A percentile compares a stretch with the other conserved stretches of the same genome.
Conservation (phyloP, 345 rosid species). For the Moricandia arvensis region DNA sequence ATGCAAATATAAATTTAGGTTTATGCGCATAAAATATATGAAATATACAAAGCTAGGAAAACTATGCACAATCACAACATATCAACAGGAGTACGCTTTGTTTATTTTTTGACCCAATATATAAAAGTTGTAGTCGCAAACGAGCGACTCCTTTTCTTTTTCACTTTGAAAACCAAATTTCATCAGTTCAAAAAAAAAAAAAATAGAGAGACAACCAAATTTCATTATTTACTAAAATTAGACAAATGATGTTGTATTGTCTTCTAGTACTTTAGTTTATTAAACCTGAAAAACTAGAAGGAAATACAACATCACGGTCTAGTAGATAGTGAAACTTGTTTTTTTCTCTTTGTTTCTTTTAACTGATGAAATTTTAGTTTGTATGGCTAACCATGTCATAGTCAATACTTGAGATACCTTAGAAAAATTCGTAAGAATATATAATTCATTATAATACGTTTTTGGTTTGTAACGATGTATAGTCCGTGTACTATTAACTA, state of each 20-base stretch:
- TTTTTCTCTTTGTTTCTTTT: too few species aligned
- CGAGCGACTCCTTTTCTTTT: constrained; percentile 12
- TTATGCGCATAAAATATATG: too few species aligned
- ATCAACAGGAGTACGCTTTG: constrained; percentile 27
- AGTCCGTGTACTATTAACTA: neutral
- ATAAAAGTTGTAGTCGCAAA: constrained; percentile 16
- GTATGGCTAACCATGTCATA: too few species aligned
- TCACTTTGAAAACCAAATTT: constrained; percentile 8
- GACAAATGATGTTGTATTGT: neutral
- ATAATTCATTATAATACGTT: neutral
- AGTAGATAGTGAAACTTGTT: too few species aligned
- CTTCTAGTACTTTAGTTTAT: constrained; percentile 1
- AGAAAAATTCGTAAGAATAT: neutral
- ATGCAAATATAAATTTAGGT: too few species aligned
- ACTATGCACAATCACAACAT: too few species aligned
- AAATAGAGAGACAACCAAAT: neutral
- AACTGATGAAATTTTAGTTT: too few species aligned
- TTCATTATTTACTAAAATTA: constrained; percentile 22
- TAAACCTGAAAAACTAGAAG: too few species aligned
- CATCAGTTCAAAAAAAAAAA: neutral
- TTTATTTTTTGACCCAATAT: constrained; percentile 15
- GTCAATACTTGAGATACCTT: too few species aligned
- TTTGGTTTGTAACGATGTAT: neutral
- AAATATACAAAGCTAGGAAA: too few species aligned
- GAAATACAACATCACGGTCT: too few species aligned